phyloP scores from a whole-genome alignment of 306 rosid genomes.

The Acacia melanoxylon region DNA sequence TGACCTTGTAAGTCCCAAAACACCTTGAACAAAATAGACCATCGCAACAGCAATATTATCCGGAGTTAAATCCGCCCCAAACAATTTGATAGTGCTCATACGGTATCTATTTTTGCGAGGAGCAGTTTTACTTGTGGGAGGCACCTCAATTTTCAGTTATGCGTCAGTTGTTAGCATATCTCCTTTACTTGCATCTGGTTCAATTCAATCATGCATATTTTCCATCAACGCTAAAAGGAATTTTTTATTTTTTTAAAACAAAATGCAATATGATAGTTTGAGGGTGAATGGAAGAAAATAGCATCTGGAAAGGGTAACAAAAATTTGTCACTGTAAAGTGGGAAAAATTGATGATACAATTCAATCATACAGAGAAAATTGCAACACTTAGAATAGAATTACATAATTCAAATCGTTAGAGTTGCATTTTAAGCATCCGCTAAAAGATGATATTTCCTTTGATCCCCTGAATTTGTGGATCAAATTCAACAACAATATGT shows the following conservation, averaged over 20 bases:
- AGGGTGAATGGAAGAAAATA: neutral
- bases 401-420: neutral
- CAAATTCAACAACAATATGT: neutral
- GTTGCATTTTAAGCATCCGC: neutral
- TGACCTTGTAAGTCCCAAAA: conserved; percentile 90
- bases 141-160: conserved; percentile 42
- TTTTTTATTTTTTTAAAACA: neutral
- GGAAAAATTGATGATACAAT: conserved; percentile 1
- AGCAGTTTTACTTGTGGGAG: conserved; percentile 42
- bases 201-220: conserved; percentile 23
- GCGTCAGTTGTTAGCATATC: conserved; percentile 42
- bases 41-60: conserved; percentile 91
- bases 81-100: conserved; percentile 44
- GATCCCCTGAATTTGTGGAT: neutral
- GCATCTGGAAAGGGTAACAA: neutral
- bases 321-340: neutral
- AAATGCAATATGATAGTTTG: neutral
- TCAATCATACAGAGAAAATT: neutral
- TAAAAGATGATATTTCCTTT: neutral
- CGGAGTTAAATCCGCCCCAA: conserved; percentile 83
- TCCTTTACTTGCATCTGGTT: conserved; percentile 65
- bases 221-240: conserved; percentile 8
- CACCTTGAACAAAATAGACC: conserved; percentile 99
- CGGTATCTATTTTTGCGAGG: conserved; percentile 48
- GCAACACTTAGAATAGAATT: neutral